Base-by-base conservation (phyloP, 495 filamentous ascomycete genomes). In the Penicillium riverlandense region DNA sequence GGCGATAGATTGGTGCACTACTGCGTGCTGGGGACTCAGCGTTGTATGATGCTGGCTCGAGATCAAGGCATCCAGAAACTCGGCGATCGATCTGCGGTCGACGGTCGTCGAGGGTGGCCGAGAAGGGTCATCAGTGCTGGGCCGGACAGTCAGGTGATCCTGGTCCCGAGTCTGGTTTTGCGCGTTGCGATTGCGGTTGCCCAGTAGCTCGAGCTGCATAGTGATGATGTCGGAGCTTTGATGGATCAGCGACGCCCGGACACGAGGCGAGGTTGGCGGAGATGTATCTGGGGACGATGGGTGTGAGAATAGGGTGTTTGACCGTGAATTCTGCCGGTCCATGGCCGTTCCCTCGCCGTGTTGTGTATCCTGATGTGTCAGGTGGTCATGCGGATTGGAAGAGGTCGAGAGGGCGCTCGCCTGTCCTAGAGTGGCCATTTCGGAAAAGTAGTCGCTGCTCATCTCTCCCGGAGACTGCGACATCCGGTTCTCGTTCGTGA, bases 221-320 rank as follows among this genome's bases (percentile, higher is more conserved):
- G 70, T 72, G 41, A 72, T 71, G n/a, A 71, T 58, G 41, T 72
- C 67, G 6, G 70, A 65, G 35, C 66, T 65, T 29, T 71, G 66
- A 43, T 72, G 67, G 15, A 72, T 65, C 33, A 74, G 51, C 1
- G 69, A 72, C 11, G 70, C 69, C 16, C 70, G 58, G 15, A 74
- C 62, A 8, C 57, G 69, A 40, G 70, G 70, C 11, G 70, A 74
- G n/a, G 59, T 63, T 22, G 63, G 65, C 1, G 67, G 69, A n/a
- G 69, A 70, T 11, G 62, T 64, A 35, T 59, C 63, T 15, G 70
- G 62, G 32, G 66, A 71, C 29, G 62, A 65, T 29, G 64, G 58
- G 7, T 50, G 69, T 37, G 70, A 71, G 29, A 68, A 69, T 0
- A 71, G 53, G 1, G 69, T 74, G 41, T 71, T 65, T 35, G 69